Evolutionary conservation across 2,329 filamentous ascomycete genomes (phyloP), one percentile per base, ranked within the genome.

Genomic region (Beauveria pseudobassiana): DNA sequence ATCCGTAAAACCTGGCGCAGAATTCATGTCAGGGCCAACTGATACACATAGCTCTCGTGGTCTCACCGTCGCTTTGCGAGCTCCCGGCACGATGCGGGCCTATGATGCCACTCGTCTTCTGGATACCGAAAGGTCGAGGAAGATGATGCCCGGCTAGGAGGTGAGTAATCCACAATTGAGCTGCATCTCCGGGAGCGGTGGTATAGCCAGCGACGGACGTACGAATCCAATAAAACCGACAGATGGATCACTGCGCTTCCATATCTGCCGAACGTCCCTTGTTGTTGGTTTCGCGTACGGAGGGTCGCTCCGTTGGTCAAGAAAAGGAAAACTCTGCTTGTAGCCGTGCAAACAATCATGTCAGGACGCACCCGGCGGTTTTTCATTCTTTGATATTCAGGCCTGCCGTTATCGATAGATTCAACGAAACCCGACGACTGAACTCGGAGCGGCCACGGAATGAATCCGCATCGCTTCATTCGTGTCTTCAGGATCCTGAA

Each of bases 181-280:
- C 73, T 80, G 78, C 56, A 80, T 67, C 65, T 80, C 78, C 1
- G 77, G 67, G 3, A 80, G 71, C 2, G 78, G 77, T 4, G 78
- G 77, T 26, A 80, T 80, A 20, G 77, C 77, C 18, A 78, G 69
- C 3, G 71, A 72, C 1, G 77, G 78, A 1, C 78, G 71, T 5
- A 79, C 68, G 61, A 80, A 80, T 2, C 78, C 77, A 20, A 80
- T 78, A 63, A 78, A 80, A 1, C 71, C 76, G 3, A 80, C 63
- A 0, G 70, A 72, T 1, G 75, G 71, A 26, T 78, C 73, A 6
- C 70, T 67, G 0, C 66, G 63, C 18, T 67, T 71, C 70, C 83
- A 85, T 43, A 87, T 75, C 5, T 76, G 72, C 14, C 82, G 78
- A 8, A 85, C 79, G 64, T 79, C 76, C 4, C 77, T 72, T 46